Evolutionary conservation across 306 rosid species (phyloP).

Genomic region (Vigna nakashimae): DNA sequence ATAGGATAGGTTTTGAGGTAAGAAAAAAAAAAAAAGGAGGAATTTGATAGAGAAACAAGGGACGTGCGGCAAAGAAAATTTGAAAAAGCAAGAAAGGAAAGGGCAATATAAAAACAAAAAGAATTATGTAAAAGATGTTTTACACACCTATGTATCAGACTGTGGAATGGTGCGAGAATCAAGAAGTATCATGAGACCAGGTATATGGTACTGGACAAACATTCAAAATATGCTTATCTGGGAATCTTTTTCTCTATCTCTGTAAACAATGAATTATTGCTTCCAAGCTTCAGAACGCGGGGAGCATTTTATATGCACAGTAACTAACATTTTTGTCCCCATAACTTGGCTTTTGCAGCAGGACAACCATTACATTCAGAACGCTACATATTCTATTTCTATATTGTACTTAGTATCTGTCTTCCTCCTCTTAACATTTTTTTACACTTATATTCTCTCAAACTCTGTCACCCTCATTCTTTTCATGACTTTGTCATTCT

Average conservation of each 20-base stretch:
- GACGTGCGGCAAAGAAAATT: slow-evolving; percentile 47
- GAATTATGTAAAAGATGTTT: slow-evolving; percentile 43
- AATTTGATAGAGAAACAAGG: slow-evolving; percentile 17
- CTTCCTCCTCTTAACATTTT: slow-evolving; percentile 27
- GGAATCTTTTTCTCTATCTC: slow-evolving; percentile 69
- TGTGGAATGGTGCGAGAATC: slow-evolving; percentile 48
- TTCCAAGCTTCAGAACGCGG: slow-evolving; percentile 51
- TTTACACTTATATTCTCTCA: slow-evolving; percentile 43
- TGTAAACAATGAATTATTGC: slow-evolving; percentile 51
- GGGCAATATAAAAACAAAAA: slow-evolving; percentile 53
- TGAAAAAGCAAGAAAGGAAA: slow-evolving; percentile 50
- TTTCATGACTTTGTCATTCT: slow-evolving; percentile 49
- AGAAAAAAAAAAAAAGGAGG: not conserved
- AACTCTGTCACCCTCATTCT: slow-evolving; percentile 43
- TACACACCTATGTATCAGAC: slow-evolving; percentile 40
- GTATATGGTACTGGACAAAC: slow-evolving; percentile 47
- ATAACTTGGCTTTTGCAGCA: slow-evolving; percentile 53
- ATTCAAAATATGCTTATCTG: slow-evolving; percentile 69
- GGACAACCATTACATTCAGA: slow-evolving; percentile 54
- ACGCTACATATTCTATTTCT: slow-evolving; percentile 45
- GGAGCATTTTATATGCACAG: slow-evolving; percentile 57
- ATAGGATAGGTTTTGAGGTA: slow-evolving; percentile 24
- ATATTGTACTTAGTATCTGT: slow-evolving; percentile 20
- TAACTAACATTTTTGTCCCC: slow-evolving; percentile 57
- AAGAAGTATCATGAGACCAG: slow-evolving; percentile 54